These are phyloP conservation scores for Phanerochaete sordida DNA, from an alignment of 768 basidiomycete species.

Conservation along the genomic window DNA sequence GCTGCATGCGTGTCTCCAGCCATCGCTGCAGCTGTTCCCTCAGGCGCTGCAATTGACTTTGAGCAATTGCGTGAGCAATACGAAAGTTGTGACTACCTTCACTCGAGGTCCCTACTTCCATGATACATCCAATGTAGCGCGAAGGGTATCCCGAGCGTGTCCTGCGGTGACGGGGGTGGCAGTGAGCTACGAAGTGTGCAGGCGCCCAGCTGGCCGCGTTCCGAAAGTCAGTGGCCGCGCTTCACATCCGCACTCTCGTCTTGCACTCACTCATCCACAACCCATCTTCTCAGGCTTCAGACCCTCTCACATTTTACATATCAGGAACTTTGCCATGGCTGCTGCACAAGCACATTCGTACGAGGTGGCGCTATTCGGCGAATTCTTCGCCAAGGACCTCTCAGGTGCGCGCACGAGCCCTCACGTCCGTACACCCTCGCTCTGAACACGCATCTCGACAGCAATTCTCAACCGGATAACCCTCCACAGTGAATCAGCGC, in stretches of 20 bases:
- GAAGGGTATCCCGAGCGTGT: not conserved
- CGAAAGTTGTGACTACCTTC: not conserved
- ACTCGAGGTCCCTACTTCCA: not conserved
- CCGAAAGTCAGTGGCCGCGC: not conserved
- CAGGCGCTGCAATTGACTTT: not conserved
- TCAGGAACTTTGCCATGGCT: not conserved
- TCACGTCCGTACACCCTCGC: not conserved
- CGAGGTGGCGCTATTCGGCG: conserved; percentile 80
- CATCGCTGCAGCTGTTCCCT: not conserved
- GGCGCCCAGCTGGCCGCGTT: not conserved
- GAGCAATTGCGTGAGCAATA: not conserved
- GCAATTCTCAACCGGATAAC: conserved; percentile 79
- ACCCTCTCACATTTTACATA: too few relatives aligned
- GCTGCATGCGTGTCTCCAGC: not conserved
- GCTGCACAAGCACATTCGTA: conserved; percentile 47
- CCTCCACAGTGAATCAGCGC: conserved; percentile 74
- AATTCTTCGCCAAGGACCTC: conserved; percentile 76
- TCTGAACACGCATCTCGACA: conserved; percentile 24
- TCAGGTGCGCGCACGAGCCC: conserved; percentile 11
- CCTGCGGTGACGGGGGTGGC: conserved; percentile 1
- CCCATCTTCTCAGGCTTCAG: too few relatives aligned
- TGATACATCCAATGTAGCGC: not conserved
- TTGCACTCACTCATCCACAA: too few relatives aligned
- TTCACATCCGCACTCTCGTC: too few relatives aligned
- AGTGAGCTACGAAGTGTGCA: not conserved